Evolutionary conservation across 2,329 filamentous ascomycete genomes (phyloP).

Genomic region (Verticillium isaacii): DNA sequence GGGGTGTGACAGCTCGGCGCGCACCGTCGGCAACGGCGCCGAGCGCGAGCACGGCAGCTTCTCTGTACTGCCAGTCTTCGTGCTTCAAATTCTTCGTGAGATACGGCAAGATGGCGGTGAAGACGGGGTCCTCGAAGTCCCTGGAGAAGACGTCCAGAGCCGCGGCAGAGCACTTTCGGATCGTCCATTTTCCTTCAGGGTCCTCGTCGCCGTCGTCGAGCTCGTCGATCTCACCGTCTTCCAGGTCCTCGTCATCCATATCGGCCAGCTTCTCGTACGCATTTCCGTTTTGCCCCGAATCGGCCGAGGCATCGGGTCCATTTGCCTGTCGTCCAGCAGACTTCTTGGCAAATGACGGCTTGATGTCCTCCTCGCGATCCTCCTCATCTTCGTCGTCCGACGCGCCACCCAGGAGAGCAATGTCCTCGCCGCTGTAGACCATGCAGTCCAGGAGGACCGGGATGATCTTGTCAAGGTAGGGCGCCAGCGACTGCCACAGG

Average conservation of each 20-base stretch:
- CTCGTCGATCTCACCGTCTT: slow-evolving; percentile 76
- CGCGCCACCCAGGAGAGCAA: slow-evolving; percentile 75
- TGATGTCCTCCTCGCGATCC: slow-evolving; percentile 85
- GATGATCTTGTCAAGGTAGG: slow-evolving; percentile 78
- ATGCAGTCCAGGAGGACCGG: slow-evolving; percentile 90
- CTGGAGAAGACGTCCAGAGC: slow-evolving; percentile 91
- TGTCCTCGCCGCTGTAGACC: slow-evolving; percentile 94
- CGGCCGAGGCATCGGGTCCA: slow-evolving; percentile 45
- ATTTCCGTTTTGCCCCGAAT: slow-evolving; percentile 48
- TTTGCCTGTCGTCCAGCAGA: slow-evolving; percentile 52
- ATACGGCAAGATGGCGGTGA: slow-evolving; percentile 88
- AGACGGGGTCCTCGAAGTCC: slow-evolving; percentile 83
- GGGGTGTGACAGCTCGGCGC: slow-evolving; percentile 81
- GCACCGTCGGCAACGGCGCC: slow-evolving; percentile 95
- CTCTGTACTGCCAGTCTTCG: slow-evolving; percentile 83
- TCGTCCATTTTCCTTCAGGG: slow-evolving; percentile 89
- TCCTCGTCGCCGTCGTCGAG: slow-evolving; percentile 69
- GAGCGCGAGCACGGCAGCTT: slow-evolving; percentile 89
- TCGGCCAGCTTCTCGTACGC: slow-evolving; percentile 48
- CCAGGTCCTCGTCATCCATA: slow-evolving; percentile 74
- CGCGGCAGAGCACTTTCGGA: slow-evolving; percentile 94
- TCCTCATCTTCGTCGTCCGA: slow-evolving; percentile 89
- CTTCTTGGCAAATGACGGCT: slow-evolving; percentile 78
- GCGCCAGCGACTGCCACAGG: slow-evolving; percentile 69
- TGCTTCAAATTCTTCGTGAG: slow-evolving; percentile 86